Evolutionary conservation across 2,329 filamentous ascomycete genomes (phyloP).

Genomic region (Exophiala xenobiotica): DNA sequence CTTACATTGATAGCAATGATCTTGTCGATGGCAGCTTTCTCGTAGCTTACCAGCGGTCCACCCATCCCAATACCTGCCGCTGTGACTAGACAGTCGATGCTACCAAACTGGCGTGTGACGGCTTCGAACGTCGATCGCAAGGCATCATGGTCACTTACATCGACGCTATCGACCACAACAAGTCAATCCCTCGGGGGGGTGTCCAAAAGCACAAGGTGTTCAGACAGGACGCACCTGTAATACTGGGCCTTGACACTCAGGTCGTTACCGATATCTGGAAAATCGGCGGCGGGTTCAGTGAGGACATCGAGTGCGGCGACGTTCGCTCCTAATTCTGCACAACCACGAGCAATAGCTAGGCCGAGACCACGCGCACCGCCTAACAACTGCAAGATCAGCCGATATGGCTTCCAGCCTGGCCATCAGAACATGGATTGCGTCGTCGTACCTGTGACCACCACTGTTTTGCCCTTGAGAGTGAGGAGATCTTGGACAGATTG

Average conservation of each 20-base stretch:
- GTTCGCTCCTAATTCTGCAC: slow-evolving; percentile 45
- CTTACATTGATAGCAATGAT: slow-evolving; percentile 46
- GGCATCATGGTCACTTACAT: slow-evolving; percentile 45
- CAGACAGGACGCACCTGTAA: slow-evolving; percentile 33
- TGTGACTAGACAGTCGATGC: slow-evolving; percentile 43
- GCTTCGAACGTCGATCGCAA: slow-evolving; percentile 44
- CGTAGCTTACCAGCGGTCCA: slow-evolving; percentile 47
- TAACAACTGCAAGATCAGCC: too few species aligned
- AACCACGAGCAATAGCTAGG: slow-evolving; percentile 39
- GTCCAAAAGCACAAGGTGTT: neutral
- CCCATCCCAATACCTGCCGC: slow-evolving; percentile 42
- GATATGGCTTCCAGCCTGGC: too few species aligned
- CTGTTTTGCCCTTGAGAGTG: slow-evolving; percentile 5
- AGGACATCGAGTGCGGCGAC: slow-evolving; percentile 37
- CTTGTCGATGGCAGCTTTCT: slow-evolving; percentile 42
- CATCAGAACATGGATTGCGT: too few species aligned
- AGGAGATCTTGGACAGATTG: neutral
- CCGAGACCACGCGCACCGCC: slow-evolving; percentile 45
- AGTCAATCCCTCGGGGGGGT: neutral
- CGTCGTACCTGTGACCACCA: slow-evolving; percentile 2
- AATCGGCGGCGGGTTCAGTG: slow-evolving; percentile 35
- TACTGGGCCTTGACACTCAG: slow-evolving; percentile 45
- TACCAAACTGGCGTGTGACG: slow-evolving; percentile 40
- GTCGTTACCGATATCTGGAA: slow-evolving; percentile 38
- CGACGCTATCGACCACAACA: slow-evolving; percentile 33